A percentile compares a stretch with the other conserved stretches of the same genome.
These are phyloP conservation scores for Backusella luteola DNA, from an alignment of 192 early-diverging fungal genomes.

Conservation along the genomic window DNA sequence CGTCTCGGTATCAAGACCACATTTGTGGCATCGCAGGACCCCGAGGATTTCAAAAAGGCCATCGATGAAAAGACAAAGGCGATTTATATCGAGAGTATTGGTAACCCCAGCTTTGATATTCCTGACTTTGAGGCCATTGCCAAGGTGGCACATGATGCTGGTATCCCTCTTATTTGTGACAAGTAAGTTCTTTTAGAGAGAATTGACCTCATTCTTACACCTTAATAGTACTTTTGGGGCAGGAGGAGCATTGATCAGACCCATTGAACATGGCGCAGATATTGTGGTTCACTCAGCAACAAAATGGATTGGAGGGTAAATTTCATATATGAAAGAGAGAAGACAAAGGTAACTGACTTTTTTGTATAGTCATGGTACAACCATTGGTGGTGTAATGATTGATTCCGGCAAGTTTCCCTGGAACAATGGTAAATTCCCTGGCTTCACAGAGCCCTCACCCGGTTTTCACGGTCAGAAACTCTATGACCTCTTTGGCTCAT, in stretches of 20 bases:
- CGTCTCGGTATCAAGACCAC: conserved; percentile 81
- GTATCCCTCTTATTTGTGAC: conserved; percentile 89
- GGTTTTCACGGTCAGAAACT: conserved; percentile 86
- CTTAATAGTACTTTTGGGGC: conserved; percentile 77
- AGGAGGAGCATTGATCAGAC: conserved; percentile 76
- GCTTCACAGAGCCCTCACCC: conserved; percentile 78
- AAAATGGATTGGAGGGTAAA: conserved; percentile 82
- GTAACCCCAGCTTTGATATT: conserved; percentile 89
- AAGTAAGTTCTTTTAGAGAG: conserved; percentile 44
- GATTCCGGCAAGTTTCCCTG: conserved; percentile 86
- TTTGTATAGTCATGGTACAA: conserved; percentile 79
- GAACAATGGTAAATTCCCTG: conserved; percentile 86
- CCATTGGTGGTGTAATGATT: conserved; percentile 86
- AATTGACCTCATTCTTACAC: neutral
- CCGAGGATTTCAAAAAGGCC: conserved; percentile 66
- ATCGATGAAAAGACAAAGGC: conserved; percentile 93
- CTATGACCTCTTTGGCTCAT: conserved; percentile 81
- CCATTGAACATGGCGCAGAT: conserved; percentile 89
- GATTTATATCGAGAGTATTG: conserved; percentile 87
- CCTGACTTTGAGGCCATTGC: conserved; percentile 84
- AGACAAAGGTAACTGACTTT: neutral
- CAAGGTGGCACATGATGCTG: conserved; percentile 74
- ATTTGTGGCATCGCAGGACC: conserved; percentile 72
- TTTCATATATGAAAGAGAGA: neutral
- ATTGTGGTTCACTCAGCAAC: conserved; percentile 93